Evolutionary conservation across 192 early-diverging fungal species (phyloP), one percentile per base, ranked within the genome.

Genomic region (Geranomyces michiganensis): DNA sequence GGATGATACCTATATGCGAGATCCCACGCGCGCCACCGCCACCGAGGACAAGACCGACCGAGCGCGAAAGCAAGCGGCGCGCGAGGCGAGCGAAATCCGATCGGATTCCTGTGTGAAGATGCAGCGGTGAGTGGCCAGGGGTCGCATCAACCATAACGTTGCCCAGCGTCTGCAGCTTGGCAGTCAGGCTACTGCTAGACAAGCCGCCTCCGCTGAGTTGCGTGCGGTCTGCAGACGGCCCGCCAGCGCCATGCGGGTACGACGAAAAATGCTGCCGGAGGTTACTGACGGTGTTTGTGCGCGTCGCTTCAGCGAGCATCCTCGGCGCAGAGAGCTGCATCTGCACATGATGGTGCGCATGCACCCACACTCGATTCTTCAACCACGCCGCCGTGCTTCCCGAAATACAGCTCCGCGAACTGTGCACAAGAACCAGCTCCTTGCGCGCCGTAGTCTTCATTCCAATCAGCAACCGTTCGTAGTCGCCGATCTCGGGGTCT

Each of bases 361-460:
- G 95, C 33, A 98, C 90, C 96, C 96, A 99, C 6, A 89, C 68
- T 24, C 96, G 84, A 64, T 87, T 92, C 81, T 94, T 94, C 24
- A 99, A 81, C 97, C 97, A 99, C 32, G 84, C 80, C 55, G 91
- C 91, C 14, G 97, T 97, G 27, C 86, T 85, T 17, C 97, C 97
- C 1, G 90, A 88, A 5, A 82, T 69, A 72, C 93, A 93, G 65
- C 77, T 76, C 62, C 94, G 82, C 66, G 90, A 85, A 32, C 84
- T 81, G 78, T 98, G 95, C 41, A 99, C 79, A 15, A 99, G 77
- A 19, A 99, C 93, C 22, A 99, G 80, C 78, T 99, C 97, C 74
- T 97, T 99, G 60, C 96, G 89, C 48, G 96, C 97, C 0, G 97
- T 99, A 6, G 96, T 96, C 81, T 97, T 97, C 83, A 97, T 90